phyloP scores from a whole-genome alignment of 352 stramenopile genomes.

The Halophytophthora batemanensis region DNA sequence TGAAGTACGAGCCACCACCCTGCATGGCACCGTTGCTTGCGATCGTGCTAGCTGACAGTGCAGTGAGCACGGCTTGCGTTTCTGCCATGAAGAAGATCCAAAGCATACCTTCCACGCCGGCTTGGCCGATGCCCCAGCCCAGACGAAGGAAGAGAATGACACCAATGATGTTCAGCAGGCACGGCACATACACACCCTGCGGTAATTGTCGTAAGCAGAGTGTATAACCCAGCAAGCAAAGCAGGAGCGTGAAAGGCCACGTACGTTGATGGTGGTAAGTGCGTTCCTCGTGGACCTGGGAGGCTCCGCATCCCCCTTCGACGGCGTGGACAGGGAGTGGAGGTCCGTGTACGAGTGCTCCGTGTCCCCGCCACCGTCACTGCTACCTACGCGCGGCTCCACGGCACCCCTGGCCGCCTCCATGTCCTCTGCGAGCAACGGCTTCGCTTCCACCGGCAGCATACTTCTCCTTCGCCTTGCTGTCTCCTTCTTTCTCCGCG shows the following conservation, averaged over 20 bases:
- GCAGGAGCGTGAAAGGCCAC: background rate
- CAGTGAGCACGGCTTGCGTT: slow-evolving; percentile 64
- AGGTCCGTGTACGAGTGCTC: slow-evolving; percentile 42
- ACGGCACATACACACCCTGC: slow-evolving; percentile 87
- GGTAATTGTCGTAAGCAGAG: slow-evolving; percentile 5
- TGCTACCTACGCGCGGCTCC: background rate
- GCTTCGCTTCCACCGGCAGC: slow-evolving; percentile 32
- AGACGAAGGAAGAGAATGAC: slow-evolving; percentile 89
- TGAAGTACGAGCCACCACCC: slow-evolving; percentile 61
- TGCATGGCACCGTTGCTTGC: slow-evolving; percentile 85
- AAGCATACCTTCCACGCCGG: slow-evolving; percentile 65
- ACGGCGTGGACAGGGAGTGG: slow-evolving; percentile 24
- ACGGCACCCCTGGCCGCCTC: background rate
- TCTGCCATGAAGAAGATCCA: slow-evolving; percentile 73
- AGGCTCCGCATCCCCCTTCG: slow-evolving; percentile 1
- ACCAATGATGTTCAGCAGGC: slow-evolving; percentile 89
- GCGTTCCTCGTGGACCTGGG: slow-evolving; percentile 22
- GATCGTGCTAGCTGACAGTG: slow-evolving; percentile 78
- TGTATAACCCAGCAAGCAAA: background rate
- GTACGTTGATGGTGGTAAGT: slow-evolving; percentile 41
- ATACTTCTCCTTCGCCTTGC: slow-evolving; percentile 25
- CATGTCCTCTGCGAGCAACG: slow-evolving; percentile 35
- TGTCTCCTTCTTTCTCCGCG: background rate
- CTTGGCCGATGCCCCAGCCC: slow-evolving; percentile 82
- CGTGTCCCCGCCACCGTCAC: background rate